A percentile compares a stretch with the other conserved stretches of the same genome.
These are phyloP conservation scores for Coemansia sp. DNA, from an alignment of 192 early-diverging fungal genomes.

Conservation along the genomic window DNA sequence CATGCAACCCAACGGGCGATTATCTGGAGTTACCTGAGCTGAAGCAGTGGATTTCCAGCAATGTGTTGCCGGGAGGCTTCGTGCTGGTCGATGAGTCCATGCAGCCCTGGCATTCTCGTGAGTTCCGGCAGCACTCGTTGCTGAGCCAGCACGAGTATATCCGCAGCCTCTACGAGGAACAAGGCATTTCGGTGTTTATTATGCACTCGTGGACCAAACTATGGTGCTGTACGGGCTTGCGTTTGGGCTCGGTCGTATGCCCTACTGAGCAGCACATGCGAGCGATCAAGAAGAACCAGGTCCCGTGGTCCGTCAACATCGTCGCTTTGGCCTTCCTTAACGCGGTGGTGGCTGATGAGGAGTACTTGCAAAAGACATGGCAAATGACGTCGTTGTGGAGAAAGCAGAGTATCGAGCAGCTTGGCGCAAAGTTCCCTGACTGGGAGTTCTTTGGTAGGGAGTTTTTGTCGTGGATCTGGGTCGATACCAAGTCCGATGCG, in stretches of 20 bases:
- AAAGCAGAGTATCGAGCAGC: constrained; percentile 37
- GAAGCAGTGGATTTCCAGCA: constrained; percentile 73
- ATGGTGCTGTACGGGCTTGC: constrained; percentile 89
- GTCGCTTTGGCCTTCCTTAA: constrained; percentile 81
- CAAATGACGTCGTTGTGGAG: constrained; percentile 69
- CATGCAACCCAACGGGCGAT: constrained; percentile 90
- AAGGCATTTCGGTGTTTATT: constrained; percentile 74
- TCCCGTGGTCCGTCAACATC: constrained; percentile 92
- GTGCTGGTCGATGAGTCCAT: constrained; percentile 90
- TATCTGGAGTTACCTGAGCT: constrained; percentile 72
- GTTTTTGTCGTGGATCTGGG: constrained; percentile 88
- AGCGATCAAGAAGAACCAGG: constrained; percentile 74
- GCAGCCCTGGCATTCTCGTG: constrained; percentile 86
- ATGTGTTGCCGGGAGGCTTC: constrained; percentile 72
- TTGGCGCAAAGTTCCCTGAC: constrained; percentile 29
- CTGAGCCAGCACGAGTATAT: constrained; percentile 69
- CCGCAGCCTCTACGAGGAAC: constrained; percentile 57
- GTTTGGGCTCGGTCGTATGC: constrained; percentile 84
- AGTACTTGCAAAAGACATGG: constrained; percentile 79
- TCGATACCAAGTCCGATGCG: constrained; percentile 62
- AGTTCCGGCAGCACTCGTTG: constrained; percentile 81
- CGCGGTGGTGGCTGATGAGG: constrained; percentile 66
- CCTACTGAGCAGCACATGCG: constrained; percentile 73
- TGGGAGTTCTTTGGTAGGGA: constrained; percentile 73
- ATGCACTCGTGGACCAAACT: constrained; percentile 96